Percentiles rank a stretch among this genome's conserved stretches.
Evolutionary conservation across 148 eudicot genomes (phyloP).

Genomic region (Drosera capensis): DNA sequence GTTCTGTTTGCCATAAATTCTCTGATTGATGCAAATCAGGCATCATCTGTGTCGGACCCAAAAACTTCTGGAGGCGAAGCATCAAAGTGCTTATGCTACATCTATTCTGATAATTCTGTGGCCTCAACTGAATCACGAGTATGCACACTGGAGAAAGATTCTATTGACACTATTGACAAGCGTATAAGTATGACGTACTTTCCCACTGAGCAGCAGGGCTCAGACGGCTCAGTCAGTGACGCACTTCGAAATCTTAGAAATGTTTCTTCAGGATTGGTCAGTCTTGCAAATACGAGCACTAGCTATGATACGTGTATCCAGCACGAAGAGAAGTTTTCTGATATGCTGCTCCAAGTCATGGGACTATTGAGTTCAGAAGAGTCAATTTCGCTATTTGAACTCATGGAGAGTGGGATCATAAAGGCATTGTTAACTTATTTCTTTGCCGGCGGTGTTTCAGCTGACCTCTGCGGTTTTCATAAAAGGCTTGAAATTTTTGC

Average conservation of each 20-base stretch:
- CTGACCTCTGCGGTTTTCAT: conserved; percentile 18
- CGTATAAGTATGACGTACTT: conserved; percentile 43
- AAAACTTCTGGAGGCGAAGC: conserved; percentile 20
- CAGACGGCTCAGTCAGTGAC: conserved; percentile 41
- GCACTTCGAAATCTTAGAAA: conserved; percentile 57
- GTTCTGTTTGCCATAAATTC: conserved; percentile 65
- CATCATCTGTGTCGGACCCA: conserved; percentile 16
- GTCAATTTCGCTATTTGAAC: conserved; percentile 81
- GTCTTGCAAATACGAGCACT: conserved; percentile 20
- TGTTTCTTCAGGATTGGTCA: conserved; percentile 39
- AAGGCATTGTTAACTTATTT: conserved; percentile 56
- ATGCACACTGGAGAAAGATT: conserved; percentile 62
- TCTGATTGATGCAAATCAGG: conserved; percentile 18
- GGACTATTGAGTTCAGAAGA: conserved; percentile 46
- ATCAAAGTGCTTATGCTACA: conserved; percentile 55
- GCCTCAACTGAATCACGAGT: conserved; percentile 24
- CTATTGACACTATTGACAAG: conserved; percentile 48
- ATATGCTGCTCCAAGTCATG: conserved; percentile 43
- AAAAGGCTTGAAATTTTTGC: conserved; percentile 65
- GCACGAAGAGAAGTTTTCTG: conserved; percentile 36
- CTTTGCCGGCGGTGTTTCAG: conserved; percentile 20
- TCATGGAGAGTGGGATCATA: conserved; percentile 79
- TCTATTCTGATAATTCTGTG: conserved; percentile 25
- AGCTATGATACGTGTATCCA: conserved; percentile 11
- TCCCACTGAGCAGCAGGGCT: conserved; percentile 22